Conservation (phyloP, 805 yeast genomes). For the Ogataea sp. region DNA sequence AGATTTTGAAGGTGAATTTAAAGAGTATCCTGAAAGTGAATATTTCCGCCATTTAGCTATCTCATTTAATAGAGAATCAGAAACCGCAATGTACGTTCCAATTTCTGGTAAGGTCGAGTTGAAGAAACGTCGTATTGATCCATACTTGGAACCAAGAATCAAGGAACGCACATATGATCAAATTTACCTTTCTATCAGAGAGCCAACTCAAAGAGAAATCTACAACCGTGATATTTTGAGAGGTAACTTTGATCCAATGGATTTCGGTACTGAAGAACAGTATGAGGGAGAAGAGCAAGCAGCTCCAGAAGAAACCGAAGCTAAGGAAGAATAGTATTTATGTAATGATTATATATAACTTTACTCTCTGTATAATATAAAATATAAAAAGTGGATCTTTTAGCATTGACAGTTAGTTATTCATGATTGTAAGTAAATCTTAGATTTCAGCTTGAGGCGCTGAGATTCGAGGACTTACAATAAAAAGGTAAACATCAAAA, state of each 20-base stretch:
- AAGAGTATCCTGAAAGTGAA: slow-evolving; percentile 32
- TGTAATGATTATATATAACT: not conserved
- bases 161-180: slow-evolving; percentile 52
- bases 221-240: slow-evolving; percentile 60
- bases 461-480: not conserved
- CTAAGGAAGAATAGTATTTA: not conserved
- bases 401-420: too few relatives aligned
- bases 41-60: slow-evolving; percentile 59
- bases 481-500: too few relatives aligned
- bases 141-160: slow-evolving; percentile 45
- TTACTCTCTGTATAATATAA: not conserved
- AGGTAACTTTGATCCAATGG: slow-evolving; percentile 71
- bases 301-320: not conserved
- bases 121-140: slow-evolving; percentile 74
- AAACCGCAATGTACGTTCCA: slow-evolving; percentile 69
- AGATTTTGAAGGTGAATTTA: slow-evolving; percentile 70
- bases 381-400: too few relatives aligned
- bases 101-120: slow-evolving; percentile 69
- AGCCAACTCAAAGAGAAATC: slow-evolving; percentile 64
- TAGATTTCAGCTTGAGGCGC: too few relatives aligned
- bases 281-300: slow-evolving; percentile 35
- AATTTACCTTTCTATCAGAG: slow-evolving; percentile 56
- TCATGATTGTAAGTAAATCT: too few relatives aligned
- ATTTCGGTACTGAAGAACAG: slow-evolving; percentile 58
- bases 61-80: slow-evolving; percentile 46